Percentiles rank a stretch among this genome's conserved stretches.
phyloP scores from a whole-genome alignment of 2,329 filamentous ascomycete genomes.

The Elsinoe ampelina region DNA sequence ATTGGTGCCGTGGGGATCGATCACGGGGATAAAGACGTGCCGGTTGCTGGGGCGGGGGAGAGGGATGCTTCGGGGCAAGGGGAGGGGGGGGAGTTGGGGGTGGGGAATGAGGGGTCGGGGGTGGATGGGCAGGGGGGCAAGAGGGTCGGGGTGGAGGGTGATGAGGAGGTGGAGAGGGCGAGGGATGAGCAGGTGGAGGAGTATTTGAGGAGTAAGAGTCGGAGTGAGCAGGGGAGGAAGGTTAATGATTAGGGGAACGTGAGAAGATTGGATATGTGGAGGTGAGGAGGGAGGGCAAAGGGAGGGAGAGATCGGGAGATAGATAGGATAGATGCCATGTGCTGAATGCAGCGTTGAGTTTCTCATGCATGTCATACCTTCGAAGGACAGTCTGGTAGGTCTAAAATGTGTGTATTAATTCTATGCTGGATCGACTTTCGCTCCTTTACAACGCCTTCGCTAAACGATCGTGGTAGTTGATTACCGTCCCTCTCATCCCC shows the following conservation, averaged over 20 bases:
- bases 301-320: not conserved
- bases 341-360: not conserved
- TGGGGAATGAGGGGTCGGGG: constrained; percentile 17
- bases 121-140: constrained; percentile 21
- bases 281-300: not conserved
- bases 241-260: constrained; percentile 4
- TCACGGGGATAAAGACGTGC: constrained; percentile 26
- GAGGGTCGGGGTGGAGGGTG: constrained; percentile 19
- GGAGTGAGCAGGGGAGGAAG: constrained; percentile 6
- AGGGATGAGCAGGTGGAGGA: constrained; percentile 27
- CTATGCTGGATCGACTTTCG: too few species aligned
- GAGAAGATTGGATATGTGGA: too few species aligned
- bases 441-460: not conserved
- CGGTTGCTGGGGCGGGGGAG: constrained; percentile 21
- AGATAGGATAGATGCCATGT: not conserved
- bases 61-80: constrained; percentile 19
- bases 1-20: constrained; percentile 27
- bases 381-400: too few species aligned
- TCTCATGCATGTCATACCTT: not conserved
- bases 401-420: too few species aligned
- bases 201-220: constrained; percentile 25
- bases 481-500: too few species aligned
- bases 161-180: constrained; percentile 25
- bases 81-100: constrained; percentile 17
- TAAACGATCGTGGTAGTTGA: not conserved